Percentiles rank a stretch among this genome's conserved stretches.
phyloP scores from a whole-genome alignment of 2,329 filamentous ascomycete species.

The Alternaria brassicae region DNA sequence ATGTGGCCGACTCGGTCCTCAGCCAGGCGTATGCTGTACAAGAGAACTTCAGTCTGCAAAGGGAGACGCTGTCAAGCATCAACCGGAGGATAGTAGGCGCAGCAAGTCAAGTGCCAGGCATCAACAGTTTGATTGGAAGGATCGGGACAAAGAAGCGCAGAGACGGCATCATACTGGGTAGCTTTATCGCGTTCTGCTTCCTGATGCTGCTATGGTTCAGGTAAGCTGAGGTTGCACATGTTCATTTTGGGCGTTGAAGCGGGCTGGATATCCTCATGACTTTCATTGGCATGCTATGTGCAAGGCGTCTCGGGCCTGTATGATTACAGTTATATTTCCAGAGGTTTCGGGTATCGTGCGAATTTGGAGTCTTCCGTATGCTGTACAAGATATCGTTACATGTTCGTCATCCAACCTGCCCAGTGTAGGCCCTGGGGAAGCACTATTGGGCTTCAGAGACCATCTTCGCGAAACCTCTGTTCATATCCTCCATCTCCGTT shows the following conservation, averaged over 20 bases:
- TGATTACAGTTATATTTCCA: conserved; percentile 42
- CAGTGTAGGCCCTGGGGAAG: neutral
- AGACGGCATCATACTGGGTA: conserved; percentile 91
- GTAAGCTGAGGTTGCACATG: conserved; percentile 25
- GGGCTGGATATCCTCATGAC: conserved; percentile 38
- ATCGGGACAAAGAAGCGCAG: conserved; percentile 95
- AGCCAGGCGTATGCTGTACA: conserved; percentile 97
- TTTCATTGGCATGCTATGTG: conserved; percentile 23
- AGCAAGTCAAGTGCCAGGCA: conserved; percentile 88
- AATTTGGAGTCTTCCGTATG: conserved; percentile 4
- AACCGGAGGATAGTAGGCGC: conserved; percentile 89
- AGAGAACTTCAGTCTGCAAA: conserved; percentile 85
- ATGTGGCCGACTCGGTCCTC: conserved; percentile 86
- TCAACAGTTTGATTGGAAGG: conserved; percentile 88
- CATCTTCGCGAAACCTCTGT: conserved; percentile 68
- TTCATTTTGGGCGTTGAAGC: conserved; percentile 29
- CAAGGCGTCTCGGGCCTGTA: conserved; percentile 23
- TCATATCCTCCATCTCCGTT: conserved; percentile 71
- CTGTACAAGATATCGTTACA: conserved; percentile 8
- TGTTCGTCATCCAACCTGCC: neutral
- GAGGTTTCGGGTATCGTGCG: conserved; percentile 13
- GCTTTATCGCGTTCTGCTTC: conserved; percentile 91
- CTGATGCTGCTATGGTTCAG: conserved; percentile 74
- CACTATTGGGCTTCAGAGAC: conserved; percentile 49
- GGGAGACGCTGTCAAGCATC: conserved; percentile 86